Evolutionary conservation across 345 rosid genomes (phyloP).

Genomic region (Fremontodendron californicum): DNA sequence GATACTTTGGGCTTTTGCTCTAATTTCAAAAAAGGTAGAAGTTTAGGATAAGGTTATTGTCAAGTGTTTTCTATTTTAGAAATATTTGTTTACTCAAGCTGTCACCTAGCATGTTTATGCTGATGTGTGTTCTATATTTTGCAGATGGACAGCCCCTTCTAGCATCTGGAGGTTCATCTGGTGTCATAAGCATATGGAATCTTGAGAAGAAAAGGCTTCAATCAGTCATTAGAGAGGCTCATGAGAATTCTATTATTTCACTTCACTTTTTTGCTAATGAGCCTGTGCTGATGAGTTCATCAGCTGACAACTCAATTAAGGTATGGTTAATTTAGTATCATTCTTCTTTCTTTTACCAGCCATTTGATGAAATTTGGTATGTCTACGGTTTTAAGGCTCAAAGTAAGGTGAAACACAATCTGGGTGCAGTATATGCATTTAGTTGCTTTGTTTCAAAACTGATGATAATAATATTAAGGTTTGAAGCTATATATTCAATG

Average conservation of each 20-base stretch:
- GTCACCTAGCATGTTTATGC: not conserved
- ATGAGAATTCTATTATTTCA: slow-evolving; percentile 73
- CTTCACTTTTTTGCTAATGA: slow-evolving; percentile 90
- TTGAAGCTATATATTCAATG: not conserved
- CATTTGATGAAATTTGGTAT: not conserved
- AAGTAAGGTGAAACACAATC: not conserved
- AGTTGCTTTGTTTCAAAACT: not conserved
- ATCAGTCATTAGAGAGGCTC: slow-evolving; percentile 87
- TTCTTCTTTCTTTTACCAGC: not conserved
- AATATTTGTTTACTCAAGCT: not conserved
- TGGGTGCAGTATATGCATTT: not conserved
- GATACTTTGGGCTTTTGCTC: not conserved
- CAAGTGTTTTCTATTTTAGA: not conserved
- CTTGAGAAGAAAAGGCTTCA: slow-evolving; percentile 88
- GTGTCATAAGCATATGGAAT: slow-evolving; percentile 98
- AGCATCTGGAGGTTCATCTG: slow-evolving; percentile 91
- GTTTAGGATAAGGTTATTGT: not conserved
- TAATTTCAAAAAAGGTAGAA: not conserved
- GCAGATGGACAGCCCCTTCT: slow-evolving; percentile 94
- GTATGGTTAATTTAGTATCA: slow-evolving; percentile 34
- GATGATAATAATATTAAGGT: not conserved
- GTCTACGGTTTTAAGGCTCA: not conserved
- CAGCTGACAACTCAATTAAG: slow-evolving; percentile 88
- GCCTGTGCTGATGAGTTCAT: slow-evolving; percentile 93
- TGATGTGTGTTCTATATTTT: slow-evolving; percentile 3